Base-by-base conservation (phyloP, 1,284 basidiomycete species). In the Boletus mariae region DNA sequence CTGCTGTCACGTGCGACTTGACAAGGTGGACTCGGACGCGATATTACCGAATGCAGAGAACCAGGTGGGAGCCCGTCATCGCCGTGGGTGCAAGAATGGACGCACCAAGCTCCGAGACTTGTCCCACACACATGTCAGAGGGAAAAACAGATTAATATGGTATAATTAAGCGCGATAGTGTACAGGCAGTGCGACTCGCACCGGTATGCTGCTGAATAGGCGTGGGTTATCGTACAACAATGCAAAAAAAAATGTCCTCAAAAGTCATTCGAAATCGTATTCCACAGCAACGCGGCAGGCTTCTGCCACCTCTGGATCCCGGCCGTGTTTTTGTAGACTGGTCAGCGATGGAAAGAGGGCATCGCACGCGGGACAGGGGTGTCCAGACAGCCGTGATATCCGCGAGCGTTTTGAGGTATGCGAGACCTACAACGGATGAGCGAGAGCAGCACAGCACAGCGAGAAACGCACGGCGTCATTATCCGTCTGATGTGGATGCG, bases 271-370 rank as follows among this genome's bases (percentile, higher is more conserved):
- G 57, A 87, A 80, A 34, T 80, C 79, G 67, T 89, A 89, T 59
- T 83, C 80, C 59, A 88, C 85, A 25, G 86, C 86, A 50, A 77
- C 77, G 55, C 78, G 79, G 64, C 87, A 89, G 8, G 86, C 87
- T 61, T 87, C 85, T 61, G 78, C 80, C 28, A 75, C 73, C 46
- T 74, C 68, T 11, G 75, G 71, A 43, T 75, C 73, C 40, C 65
- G 71, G 23, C 80, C 85, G 61, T 89, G 86, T 55, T 77, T 77
- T 51, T 75, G 75, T 4, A 89, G 76, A 60, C 75, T 72, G 49
- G 81, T 76, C 29, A 68, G 74, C 11, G 83, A 78, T 46, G 77
- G 67, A 66, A 89, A 89, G 57, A 73, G 77, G 17, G 80, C 74
- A 64, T 89, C 86, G 65, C 86, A 89, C 5, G 86, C 87, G 23